Conservation (phyloP, 345 rosid genomes). For the Firmiana major region DNA sequence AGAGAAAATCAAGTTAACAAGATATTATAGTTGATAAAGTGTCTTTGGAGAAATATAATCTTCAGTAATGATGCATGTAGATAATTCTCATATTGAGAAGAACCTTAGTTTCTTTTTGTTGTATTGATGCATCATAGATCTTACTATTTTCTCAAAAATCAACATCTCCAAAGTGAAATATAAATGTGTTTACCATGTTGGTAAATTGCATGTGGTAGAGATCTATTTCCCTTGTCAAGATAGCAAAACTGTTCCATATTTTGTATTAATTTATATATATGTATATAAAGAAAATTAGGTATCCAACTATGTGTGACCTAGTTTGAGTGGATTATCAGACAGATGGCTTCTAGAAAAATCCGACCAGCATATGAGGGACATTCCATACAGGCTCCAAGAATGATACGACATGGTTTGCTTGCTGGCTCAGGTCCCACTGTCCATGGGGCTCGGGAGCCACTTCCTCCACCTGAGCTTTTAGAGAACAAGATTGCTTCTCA, state of each 20-base stretch:
- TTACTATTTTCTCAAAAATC: background rate
- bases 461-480: conserved; percentile 41
- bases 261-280: background rate
- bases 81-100: background rate
- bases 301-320: background rate
- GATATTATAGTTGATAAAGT: background rate
- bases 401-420: conserved; percentile 39
- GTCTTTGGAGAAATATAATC: background rate
- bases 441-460: conserved; percentile 22
- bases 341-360: conserved; percentile 8
- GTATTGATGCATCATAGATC: background rate
- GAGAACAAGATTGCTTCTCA: conserved; percentile 71
- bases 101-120: background rate
- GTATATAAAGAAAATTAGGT: too few relatives aligned
- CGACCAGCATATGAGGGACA: conserved; percentile 7
- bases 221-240: background rate
- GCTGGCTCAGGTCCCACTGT: conserved; percentile 23
- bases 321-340: background rate
- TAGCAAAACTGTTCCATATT: background rate
- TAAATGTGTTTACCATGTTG: background rate
- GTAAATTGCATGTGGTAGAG: background rate
- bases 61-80: background rate
- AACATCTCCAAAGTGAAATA: background rate
- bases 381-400: conserved; percentile 25
- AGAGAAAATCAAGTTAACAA: conserved; percentile 2